These are phyloP conservation scores for Allantophomopsis lycopodina DNA, from an alignment of 2,329 filamentous ascomycete species.

Conservation along the genomic window DNA sequence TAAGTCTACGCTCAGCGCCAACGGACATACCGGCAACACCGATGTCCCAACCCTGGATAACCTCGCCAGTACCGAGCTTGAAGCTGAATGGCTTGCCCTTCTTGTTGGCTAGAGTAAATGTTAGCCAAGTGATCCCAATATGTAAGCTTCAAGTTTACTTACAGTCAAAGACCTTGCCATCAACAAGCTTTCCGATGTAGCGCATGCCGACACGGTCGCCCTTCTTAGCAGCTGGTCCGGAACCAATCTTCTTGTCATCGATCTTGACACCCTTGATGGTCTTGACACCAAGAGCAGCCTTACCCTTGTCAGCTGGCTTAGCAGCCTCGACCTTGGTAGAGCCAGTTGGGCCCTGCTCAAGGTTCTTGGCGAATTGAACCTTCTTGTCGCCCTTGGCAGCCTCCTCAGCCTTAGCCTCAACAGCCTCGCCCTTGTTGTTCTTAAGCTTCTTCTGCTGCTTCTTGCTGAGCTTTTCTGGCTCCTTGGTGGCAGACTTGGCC, in stretches of 20 bases:
- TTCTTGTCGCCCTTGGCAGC: constrained; percentile 66
- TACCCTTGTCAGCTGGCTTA: constrained; percentile 35
- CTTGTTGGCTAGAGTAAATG: constrained; percentile 63
- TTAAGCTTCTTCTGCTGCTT: constrained; percentile 97
- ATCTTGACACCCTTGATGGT: constrained; percentile 79
- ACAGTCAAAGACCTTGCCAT: constrained; percentile 94
- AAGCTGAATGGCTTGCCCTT: constrained; percentile 96
- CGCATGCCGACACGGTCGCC: constrained; percentile 87
- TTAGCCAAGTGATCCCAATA: no score
- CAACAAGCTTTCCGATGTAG: constrained; percentile 93
- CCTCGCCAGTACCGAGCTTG: constrained; percentile 86
- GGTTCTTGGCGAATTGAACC: constrained; percentile 97
- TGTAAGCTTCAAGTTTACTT: constrained; percentile 24
- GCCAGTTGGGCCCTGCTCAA: constrained; percentile 87
- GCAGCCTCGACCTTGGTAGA: constrained; percentile 35
- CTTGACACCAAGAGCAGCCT: constrained; percentile 54
- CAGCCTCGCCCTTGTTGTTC: constrained; percentile 93
- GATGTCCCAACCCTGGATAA: constrained; percentile 98
- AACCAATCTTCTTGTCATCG: constrained; percentile 89
- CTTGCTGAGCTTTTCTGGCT: constrained; percentile 65
- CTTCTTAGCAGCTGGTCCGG: constrained; percentile 74
- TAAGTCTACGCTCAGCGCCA: constrained; percentile 86
- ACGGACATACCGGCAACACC: constrained; percentile 85
- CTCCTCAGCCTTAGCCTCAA: constrained; percentile 34
- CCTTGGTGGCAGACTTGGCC: constrained; percentile 49